phyloP scores from a whole-genome alignment of 805 yeast genomes.

The Saccharomycopsis javanensis region DNA sequence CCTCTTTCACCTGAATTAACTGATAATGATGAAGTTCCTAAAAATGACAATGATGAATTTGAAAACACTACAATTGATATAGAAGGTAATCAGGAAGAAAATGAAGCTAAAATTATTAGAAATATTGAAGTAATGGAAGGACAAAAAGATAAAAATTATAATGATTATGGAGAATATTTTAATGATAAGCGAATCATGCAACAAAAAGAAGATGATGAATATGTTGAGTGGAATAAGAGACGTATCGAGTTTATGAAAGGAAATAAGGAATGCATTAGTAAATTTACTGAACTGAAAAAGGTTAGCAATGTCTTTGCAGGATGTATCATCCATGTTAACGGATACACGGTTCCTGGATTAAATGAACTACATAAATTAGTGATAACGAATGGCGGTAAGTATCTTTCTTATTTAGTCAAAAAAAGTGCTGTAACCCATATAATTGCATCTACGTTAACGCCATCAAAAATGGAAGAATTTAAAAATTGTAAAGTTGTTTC shows the following conservation, averaged over 20 bases:
- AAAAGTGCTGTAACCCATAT: conserved; percentile 79
- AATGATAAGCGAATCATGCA: conserved; percentile 53
- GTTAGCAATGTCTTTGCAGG: conserved; percentile 41
- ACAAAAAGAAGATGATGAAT: conserved; percentile 44
- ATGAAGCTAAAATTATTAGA: neutral
- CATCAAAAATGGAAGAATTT: conserved; percentile 59
- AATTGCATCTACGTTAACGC: conserved; percentile 69
- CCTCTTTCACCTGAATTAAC: neutral
- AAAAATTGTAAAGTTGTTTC: conserved; percentile 62
- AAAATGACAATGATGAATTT: neutral
- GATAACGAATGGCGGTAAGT: conserved; percentile 71
- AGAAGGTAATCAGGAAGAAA: neutral
- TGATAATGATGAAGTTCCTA: neutral
- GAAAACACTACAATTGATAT: conserved; percentile 1
- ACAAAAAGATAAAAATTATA: conserved; percentile 34
- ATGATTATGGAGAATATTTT: conserved; percentile 60
- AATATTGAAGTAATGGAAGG: conserved; percentile 11
- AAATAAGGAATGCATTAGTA: no score
- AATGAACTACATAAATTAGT: conserved; percentile 61
- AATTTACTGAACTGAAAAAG: neutral
- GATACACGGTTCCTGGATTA: conserved; percentile 78
- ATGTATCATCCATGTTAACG: conserved; percentile 74
- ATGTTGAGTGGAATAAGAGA: conserved; percentile 38
- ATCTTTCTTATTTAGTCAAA: conserved; percentile 54
- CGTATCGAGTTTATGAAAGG: conserved; percentile 23